phyloP scores from a whole-genome alignment of 768 basidiomycete genomes.

The Auricularia sp. region DNA sequence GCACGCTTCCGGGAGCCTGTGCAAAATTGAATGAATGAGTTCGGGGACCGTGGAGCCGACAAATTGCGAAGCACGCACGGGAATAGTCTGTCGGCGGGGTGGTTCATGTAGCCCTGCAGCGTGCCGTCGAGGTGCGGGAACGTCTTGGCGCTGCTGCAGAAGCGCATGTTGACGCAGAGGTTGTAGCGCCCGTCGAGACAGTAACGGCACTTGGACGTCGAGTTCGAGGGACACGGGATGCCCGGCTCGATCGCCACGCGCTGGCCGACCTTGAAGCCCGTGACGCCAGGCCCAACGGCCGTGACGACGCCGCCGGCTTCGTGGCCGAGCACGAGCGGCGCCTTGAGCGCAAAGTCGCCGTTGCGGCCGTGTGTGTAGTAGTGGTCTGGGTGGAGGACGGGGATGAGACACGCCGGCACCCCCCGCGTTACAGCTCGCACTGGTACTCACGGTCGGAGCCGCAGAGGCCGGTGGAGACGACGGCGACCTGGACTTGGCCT shows the following conservation, averaged over 20 bases:
- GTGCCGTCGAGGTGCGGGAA: slow-evolving; percentile 93
- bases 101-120: slow-evolving; percentile 78
- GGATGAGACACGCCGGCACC: neutral
- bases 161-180: slow-evolving; percentile 83
- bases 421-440: neutral
- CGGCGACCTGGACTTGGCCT: slow-evolving; percentile 69
- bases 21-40: slow-evolving; percentile 10
- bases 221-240: slow-evolving; percentile 60
- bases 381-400: slow-evolving; percentile 50
- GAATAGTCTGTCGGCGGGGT: slow-evolving; percentile 77
- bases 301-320: slow-evolving; percentile 84
- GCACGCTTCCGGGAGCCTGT: slow-evolving; percentile 64
- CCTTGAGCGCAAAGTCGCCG: slow-evolving; percentile 80
- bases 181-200: slow-evolving; percentile 80
- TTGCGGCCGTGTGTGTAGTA: slow-evolving; percentile 86
- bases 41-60: neutral
- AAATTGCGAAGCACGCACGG: slow-evolving; percentile 46
- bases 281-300: slow-evolving; percentile 67
- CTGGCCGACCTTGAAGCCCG: slow-evolving; percentile 52
- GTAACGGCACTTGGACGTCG: slow-evolving; percentile 38
- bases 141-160: slow-evolving; percentile 81
- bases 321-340: slow-evolving; percentile 87
- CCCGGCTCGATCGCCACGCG: slow-evolving; percentile 93
- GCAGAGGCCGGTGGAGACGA: slow-evolving; percentile 82
- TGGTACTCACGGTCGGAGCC: slow-evolving; percentile 62